Evolutionary conservation across 768 basidiomycete species (phyloP).

Genomic region (Hydnomerulius pinastri): DNA sequence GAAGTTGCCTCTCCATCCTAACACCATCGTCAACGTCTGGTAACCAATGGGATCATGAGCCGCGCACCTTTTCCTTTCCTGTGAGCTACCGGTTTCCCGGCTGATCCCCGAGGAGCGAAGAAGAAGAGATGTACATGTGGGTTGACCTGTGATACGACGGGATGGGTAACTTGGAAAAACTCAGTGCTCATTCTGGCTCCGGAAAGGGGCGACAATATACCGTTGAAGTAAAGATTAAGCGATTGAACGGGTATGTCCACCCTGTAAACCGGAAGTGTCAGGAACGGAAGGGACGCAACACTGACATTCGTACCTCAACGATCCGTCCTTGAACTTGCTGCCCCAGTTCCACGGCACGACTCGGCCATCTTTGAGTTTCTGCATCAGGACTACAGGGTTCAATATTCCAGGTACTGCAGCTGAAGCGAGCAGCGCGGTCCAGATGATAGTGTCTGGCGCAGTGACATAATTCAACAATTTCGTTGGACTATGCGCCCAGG

Average conservation of each 20-base stretch:
- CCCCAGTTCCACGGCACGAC: slow-evolving; percentile 95
- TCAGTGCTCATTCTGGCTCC: slow-evolving; percentile 7
- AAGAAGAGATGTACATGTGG: slow-evolving; percentile 92
- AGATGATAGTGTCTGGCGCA: slow-evolving; percentile 89
- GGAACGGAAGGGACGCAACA: background rate
- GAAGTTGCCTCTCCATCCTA: slow-evolving; percentile 95
- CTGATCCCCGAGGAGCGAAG: slow-evolving; percentile 87
- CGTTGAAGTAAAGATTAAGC: slow-evolving; percentile 87
- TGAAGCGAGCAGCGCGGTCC: slow-evolving; percentile 81
- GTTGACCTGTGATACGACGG: slow-evolving; percentile 94
- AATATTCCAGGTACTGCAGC: slow-evolving; percentile 95
- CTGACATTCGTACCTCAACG: slow-evolving; percentile 56
- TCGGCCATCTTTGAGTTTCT: slow-evolving; percentile 78
- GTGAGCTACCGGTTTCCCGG: slow-evolving; percentile 92
- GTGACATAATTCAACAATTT: slow-evolving; percentile 95
- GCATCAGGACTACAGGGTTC: slow-evolving; percentile 94
- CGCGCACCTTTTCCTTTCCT: slow-evolving; percentile 81
- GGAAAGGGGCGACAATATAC: slow-evolving; percentile 32
- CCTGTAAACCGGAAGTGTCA: slow-evolving; percentile 37
- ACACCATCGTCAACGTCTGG: background rate
- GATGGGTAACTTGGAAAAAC: slow-evolving; percentile 69
- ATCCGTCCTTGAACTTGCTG: slow-evolving; percentile 91
- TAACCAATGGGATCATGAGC: background rate
- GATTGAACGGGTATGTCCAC: slow-evolving; percentile 95
- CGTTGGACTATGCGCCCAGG: slow-evolving; percentile 63